Conservation (phyloP, 179 eudicot genomes). For the Carnegiea gigantea region DNA sequence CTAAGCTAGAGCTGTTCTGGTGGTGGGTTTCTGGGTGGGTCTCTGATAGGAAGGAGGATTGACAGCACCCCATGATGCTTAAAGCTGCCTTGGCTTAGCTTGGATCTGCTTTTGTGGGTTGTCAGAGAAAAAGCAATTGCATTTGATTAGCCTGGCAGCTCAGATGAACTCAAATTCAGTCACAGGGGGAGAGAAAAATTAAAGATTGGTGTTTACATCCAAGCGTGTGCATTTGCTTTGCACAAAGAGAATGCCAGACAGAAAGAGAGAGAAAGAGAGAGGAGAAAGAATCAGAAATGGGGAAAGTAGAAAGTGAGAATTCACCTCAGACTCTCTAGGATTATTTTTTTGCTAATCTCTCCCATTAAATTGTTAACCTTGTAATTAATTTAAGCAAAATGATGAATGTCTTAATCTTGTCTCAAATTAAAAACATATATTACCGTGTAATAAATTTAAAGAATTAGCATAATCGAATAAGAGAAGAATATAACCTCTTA, state of each 20-base stretch:
- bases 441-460: no score
- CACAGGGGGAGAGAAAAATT: conserved; percentile 12
- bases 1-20: conserved; percentile 7
- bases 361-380: not conserved
- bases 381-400: not conserved
- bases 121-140: conserved; percentile 30
- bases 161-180: conserved; percentile 12
- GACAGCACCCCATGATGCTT: conserved; percentile 65
- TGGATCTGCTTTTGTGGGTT: conserved; percentile 4
- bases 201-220: conserved; percentile 17
- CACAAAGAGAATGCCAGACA: not conserved
- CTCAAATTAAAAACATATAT: no score
- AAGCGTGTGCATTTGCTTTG: conserved; percentile 28
- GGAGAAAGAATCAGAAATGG: not conserved
- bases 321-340: not conserved
- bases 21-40: conserved; percentile 42
- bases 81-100: not conserved
- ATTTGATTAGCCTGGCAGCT: conserved; percentile 23
- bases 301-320: conserved; percentile 5
- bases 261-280: conserved; percentile 1
- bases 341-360: not conserved
- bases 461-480: no score
- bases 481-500: no score
- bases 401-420: no score
- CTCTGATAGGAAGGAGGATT: conserved; percentile 38